Conservation (phyloP, 306 rosid species). For the Gastrolobium villosum region DNA sequence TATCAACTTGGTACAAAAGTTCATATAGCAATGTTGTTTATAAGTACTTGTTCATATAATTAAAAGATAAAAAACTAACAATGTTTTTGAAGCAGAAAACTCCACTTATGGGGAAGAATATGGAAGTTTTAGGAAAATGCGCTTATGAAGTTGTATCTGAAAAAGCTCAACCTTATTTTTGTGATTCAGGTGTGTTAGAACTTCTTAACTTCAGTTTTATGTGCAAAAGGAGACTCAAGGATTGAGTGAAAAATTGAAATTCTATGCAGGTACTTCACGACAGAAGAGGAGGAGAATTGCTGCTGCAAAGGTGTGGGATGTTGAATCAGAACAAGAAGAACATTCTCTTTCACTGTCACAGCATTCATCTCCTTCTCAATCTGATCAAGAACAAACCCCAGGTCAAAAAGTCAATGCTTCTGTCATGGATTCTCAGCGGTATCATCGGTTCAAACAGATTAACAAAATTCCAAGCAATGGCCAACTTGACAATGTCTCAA, state of each 20-base stretch:
- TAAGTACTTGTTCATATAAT: not conserved
- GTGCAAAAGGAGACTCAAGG: not conserved
- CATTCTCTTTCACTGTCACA: conserved; percentile 93
- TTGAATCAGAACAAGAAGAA: conserved; percentile 93
- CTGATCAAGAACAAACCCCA: conserved; percentile 86
- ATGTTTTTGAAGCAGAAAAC: conserved; percentile 63
- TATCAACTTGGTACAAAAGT: conserved; percentile 57
- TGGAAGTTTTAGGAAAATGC: conserved; percentile 59
- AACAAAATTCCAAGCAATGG: conserved; percentile 51
- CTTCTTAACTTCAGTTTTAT: not conserved
- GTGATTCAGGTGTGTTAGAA: conserved; percentile 64
- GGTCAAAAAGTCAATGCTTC: conserved; percentile 57
- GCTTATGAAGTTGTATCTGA: conserved; percentile 53
- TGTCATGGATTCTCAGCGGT: conserved; percentile 59
- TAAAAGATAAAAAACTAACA: conserved; percentile 20
- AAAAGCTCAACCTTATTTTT: conserved; percentile 49
- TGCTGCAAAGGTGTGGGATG: conserved; percentile 66
- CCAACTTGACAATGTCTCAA: conserved; percentile 47
- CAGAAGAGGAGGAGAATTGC: conserved; percentile 85
- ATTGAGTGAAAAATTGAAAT: conserved; percentile 17
- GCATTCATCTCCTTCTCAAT: conserved; percentile 85
- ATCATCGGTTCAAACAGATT: conserved; percentile 57
- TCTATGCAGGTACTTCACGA: conserved; percentile 65
- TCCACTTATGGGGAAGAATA: conserved; percentile 55
- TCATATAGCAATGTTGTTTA: not conserved